These are phyloP conservation scores for Populus hybrid DNA, from an alignment of 441 rosid genomes.

Conservation along the genomic window DNA sequence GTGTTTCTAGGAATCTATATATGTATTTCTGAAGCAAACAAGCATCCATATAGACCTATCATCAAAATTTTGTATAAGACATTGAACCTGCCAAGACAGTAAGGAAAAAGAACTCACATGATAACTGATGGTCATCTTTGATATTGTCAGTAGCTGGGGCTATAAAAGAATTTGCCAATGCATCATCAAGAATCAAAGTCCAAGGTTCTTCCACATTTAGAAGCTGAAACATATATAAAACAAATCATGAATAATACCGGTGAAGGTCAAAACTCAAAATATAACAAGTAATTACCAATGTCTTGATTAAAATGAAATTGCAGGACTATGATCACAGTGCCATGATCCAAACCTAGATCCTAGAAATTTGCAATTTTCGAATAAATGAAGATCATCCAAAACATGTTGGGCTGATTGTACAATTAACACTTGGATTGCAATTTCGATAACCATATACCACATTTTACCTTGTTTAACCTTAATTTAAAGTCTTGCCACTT, in stretches of 20 bases:
- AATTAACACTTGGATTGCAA: background rate
- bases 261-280: background rate
- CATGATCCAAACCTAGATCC: background rate
- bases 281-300: background rate
- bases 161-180: conserved; percentile 83
- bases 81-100: background rate
- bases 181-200: conserved; percentile 86
- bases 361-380: background rate
- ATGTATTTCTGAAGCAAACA: background rate
- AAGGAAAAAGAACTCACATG: conserved; percentile 50
- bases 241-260: background rate
- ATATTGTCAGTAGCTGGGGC: conserved; percentile 80
- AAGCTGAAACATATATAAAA: conserved; percentile 42
- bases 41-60: too few relatives aligned
- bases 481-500: conserved; percentile 74
- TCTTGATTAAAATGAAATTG: background rate
- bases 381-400: background rate
- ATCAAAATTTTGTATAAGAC: background rate
- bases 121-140: conserved; percentile 77
- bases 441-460: background rate
- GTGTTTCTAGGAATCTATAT: too few relatives aligned
- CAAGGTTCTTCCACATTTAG: conserved; percentile 63
- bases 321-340: background rate
- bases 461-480: conserved; percentile 64
- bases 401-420: background rate